Percentiles rank a stretch among this genome's conserved stretches.
These are phyloP conservation scores for Paecilomyces sp. DNA, from an alignment of 2,329 filamentous ascomycete genomes.

Conservation along the genomic window DNA sequence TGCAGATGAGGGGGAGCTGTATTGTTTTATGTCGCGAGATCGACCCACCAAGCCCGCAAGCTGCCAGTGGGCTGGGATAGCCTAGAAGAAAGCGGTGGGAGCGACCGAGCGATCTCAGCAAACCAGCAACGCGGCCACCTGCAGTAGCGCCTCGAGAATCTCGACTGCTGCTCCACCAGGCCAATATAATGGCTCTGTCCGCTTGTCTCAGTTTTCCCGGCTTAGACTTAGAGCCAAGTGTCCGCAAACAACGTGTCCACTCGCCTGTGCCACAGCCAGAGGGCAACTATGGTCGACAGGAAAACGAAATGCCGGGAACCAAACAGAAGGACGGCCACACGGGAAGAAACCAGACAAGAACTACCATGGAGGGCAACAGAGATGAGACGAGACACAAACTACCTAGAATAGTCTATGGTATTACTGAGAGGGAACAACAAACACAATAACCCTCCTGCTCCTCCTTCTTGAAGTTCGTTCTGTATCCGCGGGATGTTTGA, in stretches of 20 bases:
- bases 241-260: not conserved
- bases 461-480: not conserved
- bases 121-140: conserved; percentile 6
- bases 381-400: too few relatives aligned
- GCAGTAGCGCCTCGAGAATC: conserved; percentile 1
- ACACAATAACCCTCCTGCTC: too few relatives aligned
- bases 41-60: conserved; percentile 19
- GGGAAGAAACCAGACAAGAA: not conserved
- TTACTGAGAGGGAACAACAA: too few relatives aligned
- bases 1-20: conserved; percentile 1
- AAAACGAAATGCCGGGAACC: not conserved
- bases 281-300: not conserved
- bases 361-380: too few relatives aligned
- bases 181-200: conserved; percentile 12
- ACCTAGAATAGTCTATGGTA: too few relatives aligned
- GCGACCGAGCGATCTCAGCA: conserved; percentile 10
- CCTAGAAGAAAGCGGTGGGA: conserved; percentile 9
- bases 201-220: conserved; percentile 15
- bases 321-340: not conserved
- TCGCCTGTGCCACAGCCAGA: not conserved
- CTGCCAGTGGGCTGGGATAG: conserved; percentile 13
- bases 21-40: conserved; percentile 22
- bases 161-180: not conserved
- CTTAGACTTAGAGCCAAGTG: not conserved
- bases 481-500: not conserved